Percentiles rank a stretch among this genome's conserved stretches.
Evolutionary conservation across 2,329 filamentous ascomycete genomes (phyloP).

Genomic region (Diaporthe australafricana): DNA sequence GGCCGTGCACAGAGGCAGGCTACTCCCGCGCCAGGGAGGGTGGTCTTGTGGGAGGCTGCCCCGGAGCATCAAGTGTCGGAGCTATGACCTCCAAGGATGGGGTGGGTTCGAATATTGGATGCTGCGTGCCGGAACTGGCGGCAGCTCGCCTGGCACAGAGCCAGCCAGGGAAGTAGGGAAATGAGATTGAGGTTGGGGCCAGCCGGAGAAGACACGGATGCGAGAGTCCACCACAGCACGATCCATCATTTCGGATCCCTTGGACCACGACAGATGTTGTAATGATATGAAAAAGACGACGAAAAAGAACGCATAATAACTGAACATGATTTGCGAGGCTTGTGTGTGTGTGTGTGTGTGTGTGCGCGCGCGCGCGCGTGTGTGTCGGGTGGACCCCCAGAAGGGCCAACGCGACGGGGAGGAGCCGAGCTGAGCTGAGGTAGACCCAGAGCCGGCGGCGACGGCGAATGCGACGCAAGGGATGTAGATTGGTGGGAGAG

Average conservation of each 20-base stretch:
- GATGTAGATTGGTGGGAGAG: not conserved
- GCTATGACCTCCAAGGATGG: conserved; percentile 19
- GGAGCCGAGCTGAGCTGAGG: not conserved
- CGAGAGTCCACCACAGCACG: conserved; percentile 7
- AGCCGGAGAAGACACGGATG: conserved; percentile 14
- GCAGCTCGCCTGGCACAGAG: conserved; percentile 29
- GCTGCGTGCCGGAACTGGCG: conserved; percentile 27
- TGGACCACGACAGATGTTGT: conserved; percentile 7
- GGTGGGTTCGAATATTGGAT: conserved; percentile 12
- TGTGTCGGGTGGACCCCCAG: not conserved
- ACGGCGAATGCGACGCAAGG: conserved; percentile 14
- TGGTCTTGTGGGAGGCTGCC: conserved; percentile 17
- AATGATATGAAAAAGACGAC: not conserved
- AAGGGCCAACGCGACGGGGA: not conserved
- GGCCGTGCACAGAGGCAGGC: conserved; percentile 34
- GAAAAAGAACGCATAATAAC: not conserved
- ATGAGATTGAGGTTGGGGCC: conserved; percentile 23
- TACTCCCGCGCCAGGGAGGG: conserved; percentile 24
- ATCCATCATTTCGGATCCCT: conserved; percentile 23
- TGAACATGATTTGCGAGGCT: not conserved
- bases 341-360: not conserved
- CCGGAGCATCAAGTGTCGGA: conserved; percentile 35
- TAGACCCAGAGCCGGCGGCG: conserved; percentile 23
- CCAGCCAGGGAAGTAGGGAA: conserved; percentile 14
- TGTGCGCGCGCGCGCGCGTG: too few relatives aligned